Evolutionary conservation across 208 protist genomes (phyloP).

Genomic region (Acanthamoeba sp.): DNA sequence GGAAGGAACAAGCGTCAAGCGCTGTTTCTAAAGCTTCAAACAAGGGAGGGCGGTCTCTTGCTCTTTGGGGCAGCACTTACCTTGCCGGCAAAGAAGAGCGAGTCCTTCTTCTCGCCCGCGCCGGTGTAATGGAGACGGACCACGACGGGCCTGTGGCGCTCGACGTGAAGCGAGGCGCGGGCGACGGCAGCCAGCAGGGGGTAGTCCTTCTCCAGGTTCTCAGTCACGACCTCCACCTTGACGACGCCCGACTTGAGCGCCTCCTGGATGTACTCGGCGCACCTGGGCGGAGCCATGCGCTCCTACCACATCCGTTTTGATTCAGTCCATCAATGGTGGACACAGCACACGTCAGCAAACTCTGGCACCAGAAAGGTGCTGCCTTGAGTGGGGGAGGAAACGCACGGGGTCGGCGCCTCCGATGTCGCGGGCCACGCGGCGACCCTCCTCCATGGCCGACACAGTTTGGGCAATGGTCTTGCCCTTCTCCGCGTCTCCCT

Average conservation of each 20-base stretch:
- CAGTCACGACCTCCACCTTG: slow-evolving; percentile 9
- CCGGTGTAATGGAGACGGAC: slow-evolving; percentile 74
- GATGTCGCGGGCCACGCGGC: slow-evolving; percentile 73
- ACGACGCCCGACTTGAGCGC: slow-evolving; percentile 17
- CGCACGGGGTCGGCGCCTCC: slow-evolving; percentile 72
- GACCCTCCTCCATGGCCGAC: slow-evolving; percentile 68
- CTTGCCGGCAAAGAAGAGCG: slow-evolving; percentile 78
- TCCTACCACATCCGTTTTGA: not conserved
- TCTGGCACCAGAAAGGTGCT: too few relatives aligned
- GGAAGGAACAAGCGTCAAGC: not conserved
- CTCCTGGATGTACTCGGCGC: slow-evolving; percentile 65
- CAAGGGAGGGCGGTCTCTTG: not conserved
- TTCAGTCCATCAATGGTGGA: not conserved
- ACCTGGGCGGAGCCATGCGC: slow-evolving; percentile 66
- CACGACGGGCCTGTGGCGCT: slow-evolving; percentile 65
- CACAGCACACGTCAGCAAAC: too few relatives aligned
- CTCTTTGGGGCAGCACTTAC: not conserved
- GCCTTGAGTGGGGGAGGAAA: not conserved
- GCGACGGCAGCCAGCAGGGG: slow-evolving; percentile 73
- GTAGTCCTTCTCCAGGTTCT: slow-evolving; percentile 62
- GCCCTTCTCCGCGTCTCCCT: not conserved
- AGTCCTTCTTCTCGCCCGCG: not conserved
- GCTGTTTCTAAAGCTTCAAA: too few relatives aligned
- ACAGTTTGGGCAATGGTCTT: slow-evolving; percentile 21
- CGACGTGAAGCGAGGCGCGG: slow-evolving; percentile 49